Evolutionary conservation across 495 filamentous ascomycete genomes (phyloP), one percentile per base, ranked within the genome.

Genomic region (Letharia columbiana): DNA sequence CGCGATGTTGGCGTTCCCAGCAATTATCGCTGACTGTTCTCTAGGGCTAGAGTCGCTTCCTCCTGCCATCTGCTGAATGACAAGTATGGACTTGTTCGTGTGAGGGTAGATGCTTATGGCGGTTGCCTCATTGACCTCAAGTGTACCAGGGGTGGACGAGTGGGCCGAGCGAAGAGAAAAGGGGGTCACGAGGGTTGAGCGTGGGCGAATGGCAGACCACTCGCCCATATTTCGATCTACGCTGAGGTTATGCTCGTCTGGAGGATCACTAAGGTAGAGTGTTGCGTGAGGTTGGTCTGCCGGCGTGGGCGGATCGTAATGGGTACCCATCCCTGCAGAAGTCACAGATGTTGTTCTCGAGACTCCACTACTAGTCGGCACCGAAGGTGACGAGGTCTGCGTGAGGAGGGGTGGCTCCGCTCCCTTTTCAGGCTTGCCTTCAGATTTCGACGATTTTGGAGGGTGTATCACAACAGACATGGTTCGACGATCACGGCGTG

Each of bases 41-140:
- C 54, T 33, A 31, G 61, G 64, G n/a, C 61, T 40, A 35, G 68
- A 67, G 37, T 68, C 56, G 18, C 60, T 56, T 42, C 70, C 70
- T 23, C 75, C 68, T 39, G 76, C 76, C 44, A 75, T 74, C 75
- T 81, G 84, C 69, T 91, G 88, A 50, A 95, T 84, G 50, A 96
- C 86, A 57, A 94, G 76, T 15, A 91, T 79, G 4, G 90, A 93
- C 66, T 87, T 86, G 68, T 96, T 96, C 72, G 91, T 90, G 73
- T 96, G 92, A 4, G 91, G 86, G 72, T 88, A 94, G 44, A 96
- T 87, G 66, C 84, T 87, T 57, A 96, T 86, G 23, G 89, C 89
- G 66, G 86, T 87, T 17, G 91, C 92, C 76, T 96, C 91, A 57
- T 85, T 79, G 54, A 84, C 79, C 64, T 84, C 81, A n/a, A 83